Conservation (phyloP, 805 yeast species). For the Candida jianshihensis region DNA sequence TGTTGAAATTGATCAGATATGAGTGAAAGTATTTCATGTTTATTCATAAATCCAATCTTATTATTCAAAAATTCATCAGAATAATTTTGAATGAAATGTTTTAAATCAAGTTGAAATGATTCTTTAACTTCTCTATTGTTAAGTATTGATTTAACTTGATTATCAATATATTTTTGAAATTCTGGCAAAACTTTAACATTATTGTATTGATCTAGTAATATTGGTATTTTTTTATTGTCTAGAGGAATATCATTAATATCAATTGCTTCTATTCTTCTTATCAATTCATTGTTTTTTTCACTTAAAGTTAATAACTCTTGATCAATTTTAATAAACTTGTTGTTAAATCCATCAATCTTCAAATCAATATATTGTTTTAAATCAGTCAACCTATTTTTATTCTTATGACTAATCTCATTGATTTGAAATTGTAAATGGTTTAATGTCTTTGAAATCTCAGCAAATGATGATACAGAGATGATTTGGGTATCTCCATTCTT, state of each 20-base stretch:
- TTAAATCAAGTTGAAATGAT: conserved; percentile 11
- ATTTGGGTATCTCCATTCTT: conserved; percentile 2
- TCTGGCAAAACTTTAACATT: conserved; percentile 19
- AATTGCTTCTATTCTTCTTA: conserved; percentile 3
- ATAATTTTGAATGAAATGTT: conserved; percentile 12
- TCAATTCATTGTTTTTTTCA: conserved; percentile 5
- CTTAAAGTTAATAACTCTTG: conserved; percentile 2
- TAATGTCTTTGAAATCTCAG: conserved; percentile 17
- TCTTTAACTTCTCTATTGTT: conserved; percentile 1
- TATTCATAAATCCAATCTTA: conserved; percentile 16
- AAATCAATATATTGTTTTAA: conserved; percentile 14
- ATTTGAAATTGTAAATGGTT: conserved; percentile 19
- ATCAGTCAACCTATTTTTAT: conserved; percentile 14
- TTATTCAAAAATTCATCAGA: conserved; percentile 10
- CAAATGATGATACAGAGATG: conserved; percentile 9
- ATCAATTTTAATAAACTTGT: conserved; percentile 8
- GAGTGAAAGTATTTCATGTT: conserved; percentile 15
- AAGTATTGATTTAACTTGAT: conserved; percentile 5
- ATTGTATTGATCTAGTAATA: conserved; percentile 11
- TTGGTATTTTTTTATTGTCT: conserved; percentile 10
- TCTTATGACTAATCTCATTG: conserved; percentile 15
- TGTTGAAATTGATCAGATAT: conserved; percentile 17
- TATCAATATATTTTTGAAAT: conserved; percentile 13
- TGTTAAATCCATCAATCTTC: conserved; percentile 12
- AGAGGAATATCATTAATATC: conserved; percentile 8